Conservation (phyloP, 805 yeast genomes). For the Pichia thaimueangensis region DNA sequence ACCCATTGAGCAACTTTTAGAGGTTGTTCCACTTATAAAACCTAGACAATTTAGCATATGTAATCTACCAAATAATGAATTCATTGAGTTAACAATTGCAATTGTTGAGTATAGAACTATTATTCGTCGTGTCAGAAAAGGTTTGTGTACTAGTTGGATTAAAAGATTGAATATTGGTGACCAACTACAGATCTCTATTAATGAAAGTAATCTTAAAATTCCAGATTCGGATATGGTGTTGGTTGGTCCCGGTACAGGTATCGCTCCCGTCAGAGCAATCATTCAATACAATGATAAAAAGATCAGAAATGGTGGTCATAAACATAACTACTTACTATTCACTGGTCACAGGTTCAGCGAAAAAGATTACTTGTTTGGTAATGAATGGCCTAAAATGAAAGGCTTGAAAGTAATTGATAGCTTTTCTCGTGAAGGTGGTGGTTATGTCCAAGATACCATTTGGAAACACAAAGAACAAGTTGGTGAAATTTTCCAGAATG, state of each 20-base stretch:
- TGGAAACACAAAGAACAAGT: conserved; percentile 45
- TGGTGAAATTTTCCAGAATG: conserved; percentile 44
- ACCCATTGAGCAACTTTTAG: conserved; percentile 71
- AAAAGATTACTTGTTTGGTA: conserved; percentile 64
- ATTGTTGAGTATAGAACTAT: conserved; percentile 83
- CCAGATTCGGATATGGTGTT: conserved; percentile 38
- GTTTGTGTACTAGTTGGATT: conserved; percentile 78
- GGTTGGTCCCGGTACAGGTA: conserved; percentile 93
- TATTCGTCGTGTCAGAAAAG: conserved; percentile 66
- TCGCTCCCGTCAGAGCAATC: conserved; percentile 84
- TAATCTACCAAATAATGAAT: conserved; percentile 32
- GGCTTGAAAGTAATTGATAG: conserved; percentile 33
- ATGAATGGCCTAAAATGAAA: conserved; percentile 41
- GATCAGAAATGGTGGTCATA: conserved; percentile 12
- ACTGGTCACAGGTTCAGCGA: conserved; percentile 64
- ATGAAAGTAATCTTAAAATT: conserved; percentile 39
- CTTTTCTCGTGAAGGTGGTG: conserved; percentile 46
- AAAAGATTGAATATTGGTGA: conserved; percentile 44
- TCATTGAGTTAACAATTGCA: conserved; percentile 69
- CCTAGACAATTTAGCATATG: conserved; percentile 88
- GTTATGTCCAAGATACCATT: conserved; percentile 75
- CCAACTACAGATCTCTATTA: conserved; percentile 45
- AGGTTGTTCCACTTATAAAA: conserved; percentile 68
- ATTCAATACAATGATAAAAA: conserved; percentile 34
- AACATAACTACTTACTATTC: conserved; percentile 44